A percentile compares a stretch with the other conserved stretches of the same genome.
These are phyloP conservation scores for Aspergillus leporis DNA, from an alignment of 495 filamentous ascomycete species.

Conservation along the genomic window DNA sequence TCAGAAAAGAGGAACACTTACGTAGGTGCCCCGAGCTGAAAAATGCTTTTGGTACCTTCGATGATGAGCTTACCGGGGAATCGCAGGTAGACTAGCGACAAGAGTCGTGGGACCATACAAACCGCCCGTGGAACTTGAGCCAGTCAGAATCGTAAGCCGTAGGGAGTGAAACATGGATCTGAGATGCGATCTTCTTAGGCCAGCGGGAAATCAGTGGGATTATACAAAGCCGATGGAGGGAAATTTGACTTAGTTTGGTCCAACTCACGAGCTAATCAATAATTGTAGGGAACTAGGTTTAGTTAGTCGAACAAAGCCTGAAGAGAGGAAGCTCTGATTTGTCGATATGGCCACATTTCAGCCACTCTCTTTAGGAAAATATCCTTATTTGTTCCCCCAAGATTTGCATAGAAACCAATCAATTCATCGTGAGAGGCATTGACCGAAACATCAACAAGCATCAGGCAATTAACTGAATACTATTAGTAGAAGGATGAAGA, in stretches of 20 bases:
- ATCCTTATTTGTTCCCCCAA: too few relatives aligned
- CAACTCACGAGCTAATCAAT: neutral
- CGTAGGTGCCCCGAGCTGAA: slow-evolving; percentile 1
- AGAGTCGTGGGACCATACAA: neutral
- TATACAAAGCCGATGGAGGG: neutral
- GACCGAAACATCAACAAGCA: too few relatives aligned
- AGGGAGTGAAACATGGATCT: slow-evolving; percentile 1
- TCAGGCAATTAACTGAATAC: too few relatives aligned
- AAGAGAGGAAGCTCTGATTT: neutral
- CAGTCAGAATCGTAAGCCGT: neutral
- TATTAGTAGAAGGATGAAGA: too few relatives aligned
- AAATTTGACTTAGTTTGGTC: too few relatives aligned
- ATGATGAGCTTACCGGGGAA: neutral
- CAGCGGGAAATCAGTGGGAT: neutral
- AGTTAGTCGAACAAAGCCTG: too few relatives aligned
- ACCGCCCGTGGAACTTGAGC: neutral
- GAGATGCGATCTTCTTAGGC: neutral
- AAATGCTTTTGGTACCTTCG: neutral
- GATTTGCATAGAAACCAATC: too few relatives aligned
- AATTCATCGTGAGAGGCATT: too few relatives aligned
- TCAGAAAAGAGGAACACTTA: neutral
- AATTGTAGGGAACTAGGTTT: too few relatives aligned
- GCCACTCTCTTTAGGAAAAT: too few relatives aligned
- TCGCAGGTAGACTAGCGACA: neutral
- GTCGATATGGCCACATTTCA: neutral